Base-by-base conservation (phyloP, 352 stramenopile species). In the Pythium rhizo-oryzae region DNA sequence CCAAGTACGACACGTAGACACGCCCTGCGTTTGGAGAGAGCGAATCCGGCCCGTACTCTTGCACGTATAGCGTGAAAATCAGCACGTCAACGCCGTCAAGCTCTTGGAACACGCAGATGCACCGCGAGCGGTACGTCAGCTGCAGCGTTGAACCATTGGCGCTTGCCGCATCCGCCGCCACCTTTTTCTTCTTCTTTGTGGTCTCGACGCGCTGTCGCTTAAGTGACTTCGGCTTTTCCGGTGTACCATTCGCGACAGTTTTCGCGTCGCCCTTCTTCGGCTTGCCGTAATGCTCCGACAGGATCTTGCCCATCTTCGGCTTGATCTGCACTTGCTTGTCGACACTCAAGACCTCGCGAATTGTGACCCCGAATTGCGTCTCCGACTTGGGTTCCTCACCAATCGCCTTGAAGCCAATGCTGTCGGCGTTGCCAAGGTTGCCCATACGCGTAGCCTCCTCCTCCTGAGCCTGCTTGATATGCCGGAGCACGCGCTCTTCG, bases 1-100 rank as follows among this genome's bases (percentile, higher is more conserved):
- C 98, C 56, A 99, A 80, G 74, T 99, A 99, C 35, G 97, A 99
- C 55, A 99, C 96, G 78, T 99, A 99, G 39, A 99, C 92, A 21
- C 86, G 82, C 0, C 89, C 85, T 47, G 82, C 83, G 56, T 97
- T 97, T 1, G 89, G 87, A 2, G 81, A 62, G 6, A 93, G 69
- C 28, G 84, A 92, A 46, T 91, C 76, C 0, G 85, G 82, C 0
- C 85, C 84, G 62, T 95, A 97, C 56, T 97, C 90, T 75, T 97
- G 88, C 9, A 97, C 88, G 63, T 96, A 97, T 44, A 97, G 62
- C 51, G 89, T 94, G 65, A 97, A 97, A 49, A 97, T 93, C 18
- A 95, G 62, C 8, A 97, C 89, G 72, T 97, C 90, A 4, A 95
- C 86, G 21, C 90, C 88, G 60, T 96, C 87, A 24, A 95, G 76